Evolutionary conservation across 495 filamentous ascomycete genomes (phyloP).

Genomic region (Lasiosphaeria hispida): DNA sequence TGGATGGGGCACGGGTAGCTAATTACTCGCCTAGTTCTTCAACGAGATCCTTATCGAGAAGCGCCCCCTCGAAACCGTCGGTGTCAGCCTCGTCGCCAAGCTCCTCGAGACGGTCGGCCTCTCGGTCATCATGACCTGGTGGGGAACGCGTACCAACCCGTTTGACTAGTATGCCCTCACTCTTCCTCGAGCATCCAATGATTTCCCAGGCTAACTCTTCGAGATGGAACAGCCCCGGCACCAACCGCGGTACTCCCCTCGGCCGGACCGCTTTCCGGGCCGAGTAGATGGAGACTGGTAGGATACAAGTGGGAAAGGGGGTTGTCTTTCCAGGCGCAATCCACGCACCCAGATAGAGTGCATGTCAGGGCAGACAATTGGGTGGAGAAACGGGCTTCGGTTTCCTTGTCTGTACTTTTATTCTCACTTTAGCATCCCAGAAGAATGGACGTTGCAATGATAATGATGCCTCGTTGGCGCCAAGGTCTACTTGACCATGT

Average conservation of each 20-base stretch:
- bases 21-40: constrained; percentile 60
- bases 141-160: constrained; percentile 90
- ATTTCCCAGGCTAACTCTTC: background rate
- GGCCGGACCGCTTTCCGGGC: constrained; percentile 24
- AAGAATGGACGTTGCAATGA: constrained; percentile 10
- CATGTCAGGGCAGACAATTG: constrained; percentile 13
- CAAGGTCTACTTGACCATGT: too few relatives aligned
- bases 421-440: constrained; percentile 19
- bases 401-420: constrained; percentile 23
- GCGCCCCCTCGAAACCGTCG: constrained; percentile 83
- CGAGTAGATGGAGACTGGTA: constrained; percentile 16
- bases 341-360: constrained; percentile 13
- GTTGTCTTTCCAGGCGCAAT: constrained; percentile 9
- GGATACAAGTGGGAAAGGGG: background rate
- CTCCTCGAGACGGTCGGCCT: constrained; percentile 92
- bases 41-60: constrained; percentile 86
- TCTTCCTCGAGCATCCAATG: background rate
- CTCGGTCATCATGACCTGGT: constrained; percentile 90
- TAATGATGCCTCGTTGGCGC: background rate
- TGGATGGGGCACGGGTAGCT: too few relatives aligned
- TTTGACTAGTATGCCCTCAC: constrained; percentile 53
- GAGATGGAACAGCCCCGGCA: constrained; percentile 12
- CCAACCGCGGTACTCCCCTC: constrained; percentile 17
- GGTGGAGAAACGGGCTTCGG: background rate
- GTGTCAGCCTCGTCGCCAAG: constrained; percentile 76